Evolutionary conservation across 1,284 basidiomycete species (phyloP).

Genomic region (Trametes versicolor): DNA sequence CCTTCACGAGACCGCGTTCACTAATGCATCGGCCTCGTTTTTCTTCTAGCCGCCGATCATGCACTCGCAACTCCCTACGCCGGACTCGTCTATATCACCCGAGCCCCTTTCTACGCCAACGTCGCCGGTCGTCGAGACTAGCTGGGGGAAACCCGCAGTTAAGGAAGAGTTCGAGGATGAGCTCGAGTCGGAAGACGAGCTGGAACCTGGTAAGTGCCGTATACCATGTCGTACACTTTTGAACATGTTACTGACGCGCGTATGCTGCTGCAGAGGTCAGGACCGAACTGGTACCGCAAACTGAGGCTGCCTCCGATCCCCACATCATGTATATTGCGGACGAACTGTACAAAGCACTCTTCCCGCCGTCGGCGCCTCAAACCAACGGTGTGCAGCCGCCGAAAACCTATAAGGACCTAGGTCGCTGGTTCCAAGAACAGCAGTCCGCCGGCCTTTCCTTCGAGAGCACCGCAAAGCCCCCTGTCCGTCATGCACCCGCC

Average conservation of each 20-base stretch:
- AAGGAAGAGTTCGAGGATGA: constrained; percentile 23
- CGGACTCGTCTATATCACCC: constrained; percentile 28
- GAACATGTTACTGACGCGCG: background rate
- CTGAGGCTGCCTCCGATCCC: background rate
- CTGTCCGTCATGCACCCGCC: constrained; percentile 8
- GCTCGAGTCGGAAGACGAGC: constrained; percentile 24
- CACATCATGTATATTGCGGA: constrained; percentile 11
- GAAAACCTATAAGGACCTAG: constrained; percentile 21
- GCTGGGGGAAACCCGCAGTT: constrained; percentile 13
- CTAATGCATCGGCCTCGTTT: background rate
- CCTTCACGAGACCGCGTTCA: background rate
- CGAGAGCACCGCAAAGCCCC: constrained; percentile 1
- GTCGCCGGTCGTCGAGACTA: constrained; percentile 13
- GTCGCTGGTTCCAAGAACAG: constrained; percentile 20
- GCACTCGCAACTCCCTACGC: constrained; percentile 26
- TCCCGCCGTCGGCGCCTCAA: background rate
- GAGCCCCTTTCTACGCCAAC: constrained; percentile 25
- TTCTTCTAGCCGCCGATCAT: background rate
- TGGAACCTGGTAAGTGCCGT: constrained; percentile 4
- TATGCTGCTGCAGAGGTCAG: background rate
- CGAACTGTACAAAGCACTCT: constrained; percentile 14
- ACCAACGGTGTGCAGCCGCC: background rate
- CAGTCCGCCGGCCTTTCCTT: background rate
- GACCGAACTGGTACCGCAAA: background rate
- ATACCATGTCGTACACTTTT: background rate